Percentiles rank a stretch among this genome's conserved stretches.
Conservation (phyloP, 108 stramenopile genomes). For the Schizochytrium sp. region DNA sequence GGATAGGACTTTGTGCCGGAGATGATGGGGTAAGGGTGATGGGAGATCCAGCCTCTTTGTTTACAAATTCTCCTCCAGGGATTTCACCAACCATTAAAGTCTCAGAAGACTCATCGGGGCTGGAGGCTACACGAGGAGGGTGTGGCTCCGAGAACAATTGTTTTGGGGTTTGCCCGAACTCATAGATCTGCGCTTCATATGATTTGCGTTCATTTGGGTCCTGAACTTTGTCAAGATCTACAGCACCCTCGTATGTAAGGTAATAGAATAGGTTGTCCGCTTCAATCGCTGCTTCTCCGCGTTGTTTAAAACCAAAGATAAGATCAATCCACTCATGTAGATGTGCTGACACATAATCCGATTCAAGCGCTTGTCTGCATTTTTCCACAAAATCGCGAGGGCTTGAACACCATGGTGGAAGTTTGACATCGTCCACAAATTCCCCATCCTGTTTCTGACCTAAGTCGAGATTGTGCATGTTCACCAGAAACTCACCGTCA, state of each 20-base stretch:
- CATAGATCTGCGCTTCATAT: conserved; percentile 70
- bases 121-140: conserved; percentile 41
- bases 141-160: conserved; percentile 69
- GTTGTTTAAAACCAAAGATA: conserved; percentile 91
- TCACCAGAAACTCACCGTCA: conserved; percentile 90
- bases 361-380: conserved; percentile 91
- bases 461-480: conserved; percentile 87
- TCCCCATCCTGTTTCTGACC: conserved; percentile 90
- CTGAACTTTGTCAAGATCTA: conserved; percentile 69
- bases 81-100: too few species aligned
- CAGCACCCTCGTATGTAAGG: conserved; percentile 69
- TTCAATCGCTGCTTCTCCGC: conserved; percentile 84
- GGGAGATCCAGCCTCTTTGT: too few species aligned
- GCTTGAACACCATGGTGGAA: conserved; percentile 88
- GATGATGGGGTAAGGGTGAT: too few species aligned
- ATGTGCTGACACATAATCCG: conserved; percentile 83
- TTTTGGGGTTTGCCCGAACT: conserved; percentile 68
- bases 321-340: conserved; percentile 97
- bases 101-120: too few species aligned
- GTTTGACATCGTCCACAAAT: conserved; percentile 85
- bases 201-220: conserved; percentile 77
- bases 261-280: conserved; percentile 69
- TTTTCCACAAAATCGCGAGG: conserved; percentile 88
- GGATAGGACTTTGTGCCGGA: too few species aligned
- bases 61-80: too few species aligned